phyloP scores from a whole-genome alignment of 2,329 filamentous ascomycete genomes.

The Fusarium sp. region DNA sequence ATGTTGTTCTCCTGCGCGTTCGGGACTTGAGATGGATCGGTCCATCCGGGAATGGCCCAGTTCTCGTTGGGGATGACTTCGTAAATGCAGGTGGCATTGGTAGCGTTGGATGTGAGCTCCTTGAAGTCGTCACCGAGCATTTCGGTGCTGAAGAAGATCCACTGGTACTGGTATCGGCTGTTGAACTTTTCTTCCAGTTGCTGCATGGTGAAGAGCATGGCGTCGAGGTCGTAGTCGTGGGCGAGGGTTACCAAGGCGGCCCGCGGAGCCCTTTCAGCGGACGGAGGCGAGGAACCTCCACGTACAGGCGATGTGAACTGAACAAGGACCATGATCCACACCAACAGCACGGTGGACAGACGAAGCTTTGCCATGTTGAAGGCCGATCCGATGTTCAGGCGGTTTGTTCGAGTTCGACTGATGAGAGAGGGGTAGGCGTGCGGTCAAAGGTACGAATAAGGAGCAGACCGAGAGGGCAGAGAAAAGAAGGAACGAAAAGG shows the following conservation, averaged over 20 bases:
- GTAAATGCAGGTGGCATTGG: slow-evolving; percentile 77
- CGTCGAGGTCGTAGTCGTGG: slow-evolving; percentile 47
- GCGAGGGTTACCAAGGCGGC: slow-evolving; percentile 50
- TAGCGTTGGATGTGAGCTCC: slow-evolving; percentile 72
- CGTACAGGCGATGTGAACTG: slow-evolving; percentile 33
- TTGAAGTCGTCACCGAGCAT: slow-evolving; percentile 85
- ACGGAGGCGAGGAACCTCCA: slow-evolving; percentile 27
- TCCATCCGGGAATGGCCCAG: slow-evolving; percentile 72
- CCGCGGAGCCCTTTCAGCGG: slow-evolving; percentile 41
- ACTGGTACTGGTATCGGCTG: slow-evolving; percentile 84
- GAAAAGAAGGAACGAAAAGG: slow-evolving; percentile 13
- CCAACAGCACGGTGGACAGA: slow-evolving; percentile 19
- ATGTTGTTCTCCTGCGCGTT: neutral
- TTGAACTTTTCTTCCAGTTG: slow-evolving; percentile 76
- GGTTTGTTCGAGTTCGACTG: neutral
- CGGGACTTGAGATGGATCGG: slow-evolving; percentile 11
- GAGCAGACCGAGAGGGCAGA: slow-evolving; percentile 22
- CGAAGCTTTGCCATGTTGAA: slow-evolving; percentile 33
- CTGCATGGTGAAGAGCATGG: slow-evolving; percentile 58
- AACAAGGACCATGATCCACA: slow-evolving; percentile 37
- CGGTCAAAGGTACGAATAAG: slow-evolving; percentile 12
- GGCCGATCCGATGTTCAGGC: neutral
- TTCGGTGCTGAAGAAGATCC: slow-evolving; percentile 88
- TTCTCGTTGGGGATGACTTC: slow-evolving; percentile 81
- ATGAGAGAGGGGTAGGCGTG: neutral